Evolutionary conservation across 2,329 filamentous ascomycete genomes (phyloP).

Genomic region (Fusarium heterosporum): DNA sequence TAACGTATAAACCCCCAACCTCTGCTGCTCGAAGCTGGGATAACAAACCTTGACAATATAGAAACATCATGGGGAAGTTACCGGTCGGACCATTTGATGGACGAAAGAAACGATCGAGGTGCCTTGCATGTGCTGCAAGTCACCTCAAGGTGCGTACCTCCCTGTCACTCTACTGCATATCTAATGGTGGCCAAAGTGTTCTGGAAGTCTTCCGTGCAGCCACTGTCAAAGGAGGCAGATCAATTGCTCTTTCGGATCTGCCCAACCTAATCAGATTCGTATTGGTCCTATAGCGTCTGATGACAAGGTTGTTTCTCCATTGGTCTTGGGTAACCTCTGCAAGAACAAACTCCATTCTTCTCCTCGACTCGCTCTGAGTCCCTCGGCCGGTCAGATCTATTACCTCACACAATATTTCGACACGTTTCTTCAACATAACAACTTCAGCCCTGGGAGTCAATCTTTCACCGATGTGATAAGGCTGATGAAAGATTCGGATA

Average conservation of each 20-base stretch:
- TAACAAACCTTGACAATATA: background rate
- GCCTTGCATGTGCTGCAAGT: conserved; percentile 47
- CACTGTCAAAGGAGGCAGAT: conserved; percentile 46
- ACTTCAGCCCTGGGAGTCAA: conserved; percentile 35
- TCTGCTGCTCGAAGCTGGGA: background rate
- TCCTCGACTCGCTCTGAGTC: background rate
- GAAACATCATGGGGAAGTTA: conserved; percentile 33
- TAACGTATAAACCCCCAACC: conserved; percentile 13
- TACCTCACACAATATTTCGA: conserved; percentile 49
- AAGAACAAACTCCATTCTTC: background rate
- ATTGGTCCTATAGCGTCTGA: conserved; percentile 38
- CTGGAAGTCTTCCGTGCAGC: conserved; percentile 48
- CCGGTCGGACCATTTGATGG: conserved; percentile 51
- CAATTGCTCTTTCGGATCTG: conserved; percentile 39
- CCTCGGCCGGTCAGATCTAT: conserved; percentile 24
- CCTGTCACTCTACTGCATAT: background rate
- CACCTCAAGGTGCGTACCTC: conserved; percentile 50
- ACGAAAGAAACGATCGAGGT: conserved; percentile 50
- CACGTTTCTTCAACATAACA: conserved; percentile 46
- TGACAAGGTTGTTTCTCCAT: background rate
- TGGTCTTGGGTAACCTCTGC: fast-evolving
- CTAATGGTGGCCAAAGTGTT: conserved; percentile 48
- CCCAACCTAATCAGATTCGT: conserved; percentile 27
- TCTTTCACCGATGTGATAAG: conserved; percentile 39
- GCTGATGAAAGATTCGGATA: conserved; percentile 30